phyloP scores from a whole-genome alignment of 805 yeast species.

The Clavispora asparagi region DNA sequence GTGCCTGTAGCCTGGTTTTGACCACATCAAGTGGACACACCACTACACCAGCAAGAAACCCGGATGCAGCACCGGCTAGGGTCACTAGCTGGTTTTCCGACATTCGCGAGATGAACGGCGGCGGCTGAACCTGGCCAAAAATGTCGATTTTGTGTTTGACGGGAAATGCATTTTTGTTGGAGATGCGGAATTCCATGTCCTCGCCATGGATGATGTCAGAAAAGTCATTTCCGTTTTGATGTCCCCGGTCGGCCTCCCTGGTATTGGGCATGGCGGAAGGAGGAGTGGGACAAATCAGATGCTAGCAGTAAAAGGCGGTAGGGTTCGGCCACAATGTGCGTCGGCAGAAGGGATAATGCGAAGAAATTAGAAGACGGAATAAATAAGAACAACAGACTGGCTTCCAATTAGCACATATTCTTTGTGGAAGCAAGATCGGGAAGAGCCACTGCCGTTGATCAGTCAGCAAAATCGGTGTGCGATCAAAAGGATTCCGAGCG shows the following conservation, averaged over 20 bases:
- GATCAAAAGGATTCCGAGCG: not conserved
- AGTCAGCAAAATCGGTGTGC: not conserved
- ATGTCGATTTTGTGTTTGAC: slow-evolving; percentile 16
- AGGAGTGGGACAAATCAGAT: not conserved
- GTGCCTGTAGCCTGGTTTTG: slow-evolving; percentile 91
- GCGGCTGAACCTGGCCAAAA: slow-evolving; percentile 17
- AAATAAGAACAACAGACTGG: not conserved
- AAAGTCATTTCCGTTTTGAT: slow-evolving; percentile 17
- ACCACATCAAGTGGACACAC: slow-evolving; percentile 97
- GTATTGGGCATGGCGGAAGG: not conserved
- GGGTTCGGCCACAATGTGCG: not conserved
- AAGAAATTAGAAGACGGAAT: not conserved
- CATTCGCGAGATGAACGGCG: slow-evolving; percentile 17
- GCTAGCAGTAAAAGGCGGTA: not conserved
- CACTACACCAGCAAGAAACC: slow-evolving; percentile 78
- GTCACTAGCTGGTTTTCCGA: slow-evolving; percentile 62
- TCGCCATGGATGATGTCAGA: slow-evolving; percentile 36
- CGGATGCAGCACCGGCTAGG: slow-evolving; percentile 88
- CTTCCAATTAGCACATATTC: not conserved
- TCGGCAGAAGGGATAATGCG: not conserved
- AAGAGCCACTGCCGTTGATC: not conserved
- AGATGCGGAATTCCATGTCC: slow-evolving; percentile 28
- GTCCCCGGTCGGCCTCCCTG: not conserved
- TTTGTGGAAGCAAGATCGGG: not conserved
- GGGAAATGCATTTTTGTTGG: slow-evolving; percentile 17